Conservation (phyloP, 179 eudicot species). For the Amaranthus tricolor region DNA sequence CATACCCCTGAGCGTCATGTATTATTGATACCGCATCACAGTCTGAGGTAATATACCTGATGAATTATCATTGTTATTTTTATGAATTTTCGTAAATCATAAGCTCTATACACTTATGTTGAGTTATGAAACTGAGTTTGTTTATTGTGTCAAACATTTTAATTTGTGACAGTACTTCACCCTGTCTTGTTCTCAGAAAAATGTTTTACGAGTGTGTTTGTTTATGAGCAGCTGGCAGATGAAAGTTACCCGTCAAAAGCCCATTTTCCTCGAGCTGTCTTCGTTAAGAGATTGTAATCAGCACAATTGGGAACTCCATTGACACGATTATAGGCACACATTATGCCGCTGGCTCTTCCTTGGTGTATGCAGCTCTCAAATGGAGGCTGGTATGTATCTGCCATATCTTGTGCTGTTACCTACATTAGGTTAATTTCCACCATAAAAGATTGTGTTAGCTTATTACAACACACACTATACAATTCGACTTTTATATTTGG, state of each 20-base stretch:
- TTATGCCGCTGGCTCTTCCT: constrained; percentile 79
- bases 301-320: constrained; percentile 92
- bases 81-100: not conserved
- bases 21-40: constrained; percentile 67
- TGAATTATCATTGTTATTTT: constrained; percentile 5
- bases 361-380: constrained; percentile 67
- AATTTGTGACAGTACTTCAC: not conserved
- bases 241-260: constrained; percentile 66
- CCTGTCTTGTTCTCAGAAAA: not conserved
- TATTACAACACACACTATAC: not conserved
- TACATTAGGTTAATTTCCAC: constrained; percentile 21
- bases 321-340: constrained; percentile 88
- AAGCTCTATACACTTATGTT: not conserved
- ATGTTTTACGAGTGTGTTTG: not conserved
- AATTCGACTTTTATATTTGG: not conserved
- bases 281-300: constrained; percentile 61
- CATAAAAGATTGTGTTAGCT: not conserved
- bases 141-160: not conserved
- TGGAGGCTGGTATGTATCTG: constrained; percentile 88
- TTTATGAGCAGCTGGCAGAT: not conserved
- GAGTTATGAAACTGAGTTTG: not conserved
- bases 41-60: constrained; percentile 61
- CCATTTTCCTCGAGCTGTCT: constrained; percentile 69
- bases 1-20: constrained; percentile 48
- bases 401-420: constrained; percentile 81